Conservation (phyloP, 2,329 filamentous ascomycete genomes). For the Neocatenulostroma microsporum region DNA sequence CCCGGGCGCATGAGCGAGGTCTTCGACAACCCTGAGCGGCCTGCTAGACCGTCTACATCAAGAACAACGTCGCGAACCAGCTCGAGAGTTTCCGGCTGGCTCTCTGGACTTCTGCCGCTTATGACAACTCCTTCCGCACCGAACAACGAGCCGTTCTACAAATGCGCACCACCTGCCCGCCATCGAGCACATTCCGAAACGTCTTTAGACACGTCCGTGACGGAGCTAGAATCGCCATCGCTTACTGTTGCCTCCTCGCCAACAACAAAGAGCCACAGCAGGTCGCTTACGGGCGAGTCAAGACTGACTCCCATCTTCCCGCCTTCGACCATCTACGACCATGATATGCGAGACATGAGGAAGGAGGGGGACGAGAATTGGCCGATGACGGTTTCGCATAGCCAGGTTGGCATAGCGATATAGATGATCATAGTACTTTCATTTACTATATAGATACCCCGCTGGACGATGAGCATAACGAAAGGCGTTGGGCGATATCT, state of each 20-base stretch:
- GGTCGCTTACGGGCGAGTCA: conserved; percentile 19
- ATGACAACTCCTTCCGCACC: conserved; percentile 7
- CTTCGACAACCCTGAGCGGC: background rate
- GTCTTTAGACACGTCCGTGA: conserved; percentile 17
- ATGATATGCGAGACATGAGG: background rate
- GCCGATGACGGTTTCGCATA: conserved; percentile 2
- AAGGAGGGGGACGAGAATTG: conserved; percentile 5
- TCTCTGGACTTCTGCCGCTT: conserved; percentile 17
- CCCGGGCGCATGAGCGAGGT: conserved; percentile 1
- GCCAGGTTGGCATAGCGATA: conserved; percentile 12
- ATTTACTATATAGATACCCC: conserved; percentile 1
- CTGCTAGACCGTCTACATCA: background rate
- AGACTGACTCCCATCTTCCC: conserved; percentile 7
- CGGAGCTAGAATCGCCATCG: conserved; percentile 18
- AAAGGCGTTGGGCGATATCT: too few species aligned
- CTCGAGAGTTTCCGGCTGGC: conserved; percentile 23
- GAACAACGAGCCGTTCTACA: conserved; percentile 18
- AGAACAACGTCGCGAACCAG: conserved; percentile 3
- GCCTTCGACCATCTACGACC: conserved; percentile 4
- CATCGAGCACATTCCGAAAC: conserved; percentile 13
- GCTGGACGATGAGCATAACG: too few species aligned
- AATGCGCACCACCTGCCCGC: conserved; percentile 7
- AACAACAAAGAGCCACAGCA: conserved; percentile 19
- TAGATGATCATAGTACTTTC: conserved; percentile 1
- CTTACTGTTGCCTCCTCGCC: conserved; percentile 17